These are phyloP conservation scores for Arachnopeziza araneosa DNA, from an alignment of 2,329 filamentous ascomycete genomes.

Conservation along the genomic window DNA sequence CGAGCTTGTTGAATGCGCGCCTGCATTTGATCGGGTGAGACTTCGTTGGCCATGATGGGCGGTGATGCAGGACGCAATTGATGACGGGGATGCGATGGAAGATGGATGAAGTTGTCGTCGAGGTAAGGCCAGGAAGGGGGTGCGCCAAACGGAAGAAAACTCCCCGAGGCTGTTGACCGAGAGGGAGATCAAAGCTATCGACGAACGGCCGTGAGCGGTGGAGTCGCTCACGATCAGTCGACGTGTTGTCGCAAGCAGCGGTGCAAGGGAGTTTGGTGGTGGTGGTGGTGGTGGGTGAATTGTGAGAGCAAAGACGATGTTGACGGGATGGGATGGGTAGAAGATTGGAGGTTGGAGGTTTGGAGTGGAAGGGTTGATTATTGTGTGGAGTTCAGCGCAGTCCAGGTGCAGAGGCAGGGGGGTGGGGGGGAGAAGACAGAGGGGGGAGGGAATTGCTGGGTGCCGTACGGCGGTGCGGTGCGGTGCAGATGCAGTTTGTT, in stretches of 20 bases:
- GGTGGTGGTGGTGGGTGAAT: not conserved
- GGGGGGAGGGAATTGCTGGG: too few relatives aligned
- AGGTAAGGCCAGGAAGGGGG: constrained; percentile 15
- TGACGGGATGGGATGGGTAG: not conserved
- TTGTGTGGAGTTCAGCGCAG: constrained; percentile 3
- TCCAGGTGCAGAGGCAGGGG: not conserved
- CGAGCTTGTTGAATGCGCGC: constrained; percentile 86
- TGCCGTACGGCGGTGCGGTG: too few relatives aligned
- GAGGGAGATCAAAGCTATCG: not conserved
- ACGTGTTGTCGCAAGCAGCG: not conserved
- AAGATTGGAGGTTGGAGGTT: not conserved
- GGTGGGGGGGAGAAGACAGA: not conserved
- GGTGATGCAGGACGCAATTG: constrained; percentile 18
- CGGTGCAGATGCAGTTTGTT: too few relatives aligned
- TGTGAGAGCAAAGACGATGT: not conserved
- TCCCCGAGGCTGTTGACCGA: constrained; percentile 18
- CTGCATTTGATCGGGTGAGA: constrained; percentile 78
- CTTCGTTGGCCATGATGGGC: constrained; percentile 43
- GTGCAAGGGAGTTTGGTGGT: too few relatives aligned
- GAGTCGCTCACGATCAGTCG: not conserved
- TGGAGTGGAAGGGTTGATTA: constrained; percentile 1
- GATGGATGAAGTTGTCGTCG: constrained; percentile 6
- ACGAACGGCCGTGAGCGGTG: not conserved
- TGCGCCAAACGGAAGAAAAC: constrained; percentile 25
- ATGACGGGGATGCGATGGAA: constrained; percentile 9